Percentiles rank a stretch among this genome's conserved stretches.
Conservation (phyloP, 2,329 filamentous ascomycete genomes). For the Cadophora luteo-olivacea region DNA sequence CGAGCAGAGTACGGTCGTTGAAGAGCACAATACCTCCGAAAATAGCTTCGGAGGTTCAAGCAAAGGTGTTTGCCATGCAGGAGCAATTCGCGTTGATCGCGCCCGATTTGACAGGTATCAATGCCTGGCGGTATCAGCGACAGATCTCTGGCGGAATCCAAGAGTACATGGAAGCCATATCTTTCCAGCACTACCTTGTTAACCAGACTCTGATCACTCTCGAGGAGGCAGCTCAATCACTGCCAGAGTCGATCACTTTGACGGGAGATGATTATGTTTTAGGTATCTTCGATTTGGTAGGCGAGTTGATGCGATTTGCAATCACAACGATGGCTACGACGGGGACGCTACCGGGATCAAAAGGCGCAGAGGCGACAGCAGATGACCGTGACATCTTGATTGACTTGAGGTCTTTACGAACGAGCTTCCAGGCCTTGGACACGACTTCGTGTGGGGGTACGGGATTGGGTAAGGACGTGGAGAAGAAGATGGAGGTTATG, state of each 20-base stretch:
- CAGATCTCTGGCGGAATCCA: constrained; percentile 84
- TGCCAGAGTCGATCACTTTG: constrained; percentile 63
- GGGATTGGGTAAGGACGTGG: constrained; percentile 66
- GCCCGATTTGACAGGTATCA: constrained; percentile 77
- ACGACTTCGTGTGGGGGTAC: constrained; percentile 55
- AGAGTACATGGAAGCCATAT: constrained; percentile 91
- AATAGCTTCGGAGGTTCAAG: constrained; percentile 73
- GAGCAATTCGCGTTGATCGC: constrained; percentile 71
- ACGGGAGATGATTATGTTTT: constrained; percentile 87
- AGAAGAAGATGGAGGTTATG: constrained; percentile 87
- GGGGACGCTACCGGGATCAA: constrained; percentile 50
- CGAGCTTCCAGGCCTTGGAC: constrained; percentile 77
- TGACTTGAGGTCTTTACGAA: constrained; percentile 81
- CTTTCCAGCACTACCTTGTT: constrained; percentile 86
- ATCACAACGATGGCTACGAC: constrained; percentile 84
- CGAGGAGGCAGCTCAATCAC: constrained; percentile 59
- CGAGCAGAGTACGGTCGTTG: constrained; percentile 65
- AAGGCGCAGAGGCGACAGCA: constrained; percentile 23
- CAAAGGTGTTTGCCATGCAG: constrained; percentile 74
- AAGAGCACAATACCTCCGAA: constrained; percentile 68
- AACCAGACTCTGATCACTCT: constrained; percentile 76
- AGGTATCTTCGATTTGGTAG: constrained; percentile 91
- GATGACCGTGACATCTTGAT: constrained; percentile 68
- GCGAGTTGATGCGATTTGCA: constrained; percentile 96
- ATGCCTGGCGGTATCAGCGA: constrained; percentile 80